Percentiles rank a stretch among this genome's conserved stretches.
Evolutionary conservation across 1,139 yeast genomes (phyloP).

Genomic region (Candida sojae): DNA sequence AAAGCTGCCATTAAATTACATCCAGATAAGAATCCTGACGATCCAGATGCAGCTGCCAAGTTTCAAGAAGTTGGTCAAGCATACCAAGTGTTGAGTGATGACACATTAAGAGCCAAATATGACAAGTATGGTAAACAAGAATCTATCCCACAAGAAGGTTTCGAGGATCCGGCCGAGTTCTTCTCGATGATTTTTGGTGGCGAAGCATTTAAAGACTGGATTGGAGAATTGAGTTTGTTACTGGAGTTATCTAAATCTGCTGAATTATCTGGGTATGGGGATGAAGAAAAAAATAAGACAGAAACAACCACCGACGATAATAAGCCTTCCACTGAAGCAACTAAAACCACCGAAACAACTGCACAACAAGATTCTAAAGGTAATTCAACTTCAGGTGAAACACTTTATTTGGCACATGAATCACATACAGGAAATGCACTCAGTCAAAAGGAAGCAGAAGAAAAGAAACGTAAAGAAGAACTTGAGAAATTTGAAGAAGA

Average conservation of each 20-base stretch:
- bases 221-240: conserved; percentile 69
- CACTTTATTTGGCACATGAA: conserved; percentile 11
- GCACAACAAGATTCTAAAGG: not conserved
- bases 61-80: conserved; percentile 79
- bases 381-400: not conserved
- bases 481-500: conserved; percentile 80
- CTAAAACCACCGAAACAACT: not conserved
- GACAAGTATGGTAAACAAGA: conserved; percentile 86
- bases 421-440: conserved; percentile 18
- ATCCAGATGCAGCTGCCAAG: conserved; percentile 72
- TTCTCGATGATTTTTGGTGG: conserved; percentile 78
- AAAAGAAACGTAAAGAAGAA: conserved; percentile 56
- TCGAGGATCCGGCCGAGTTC: conserved; percentile 86
- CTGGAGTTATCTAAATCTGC: conserved; percentile 61
- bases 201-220: conserved; percentile 83
- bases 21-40: conserved; percentile 94
- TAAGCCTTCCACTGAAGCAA: not conserved
- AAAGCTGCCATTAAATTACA: conserved; percentile 86
- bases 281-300: conserved; percentile 28
- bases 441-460: conserved; percentile 42
- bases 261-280: conserved; percentile 47
- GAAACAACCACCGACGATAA: conserved; percentile 3
- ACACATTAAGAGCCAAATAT: conserved; percentile 69
- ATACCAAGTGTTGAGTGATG: conserved; percentile 80
- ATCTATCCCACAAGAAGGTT: conserved; percentile 79